These are phyloP conservation scores for Aspergillus ellipticus DNA, from an alignment of 495 filamentous ascomycete species.

Conservation along the genomic window DNA sequence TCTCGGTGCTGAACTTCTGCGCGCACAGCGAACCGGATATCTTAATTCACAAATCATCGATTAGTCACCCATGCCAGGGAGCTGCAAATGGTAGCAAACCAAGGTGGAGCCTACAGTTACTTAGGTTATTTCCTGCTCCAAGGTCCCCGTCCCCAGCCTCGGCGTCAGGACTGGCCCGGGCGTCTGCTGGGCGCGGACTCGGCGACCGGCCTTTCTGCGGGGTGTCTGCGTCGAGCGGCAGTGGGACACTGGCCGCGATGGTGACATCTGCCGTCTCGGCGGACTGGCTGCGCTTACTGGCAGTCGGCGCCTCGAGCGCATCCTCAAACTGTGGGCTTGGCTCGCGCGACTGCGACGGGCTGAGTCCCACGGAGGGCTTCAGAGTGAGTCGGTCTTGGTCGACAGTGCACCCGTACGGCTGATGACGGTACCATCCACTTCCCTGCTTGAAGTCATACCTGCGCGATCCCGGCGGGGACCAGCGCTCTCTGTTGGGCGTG, in stretches of 20 bases:
- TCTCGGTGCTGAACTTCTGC: conserved; percentile 87
- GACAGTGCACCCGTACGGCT: conserved; percentile 42
- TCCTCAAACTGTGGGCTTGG: conserved; percentile 55
- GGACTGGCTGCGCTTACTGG: conserved; percentile 22
- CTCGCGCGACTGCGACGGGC: conserved; percentile 49
- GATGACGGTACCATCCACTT: conserved; percentile 60
- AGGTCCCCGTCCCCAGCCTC: conserved; percentile 30
- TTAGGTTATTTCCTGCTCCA: conserved; percentile 41
- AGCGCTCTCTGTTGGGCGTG: conserved; percentile 36
- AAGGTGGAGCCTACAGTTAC: conserved; percentile 51
- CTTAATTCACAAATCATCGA: conserved; percentile 39
- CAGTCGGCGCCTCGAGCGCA: conserved; percentile 39
- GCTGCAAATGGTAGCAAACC: conserved; percentile 27
- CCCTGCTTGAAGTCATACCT: conserved; percentile 44
- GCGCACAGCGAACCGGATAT: conserved; percentile 79
- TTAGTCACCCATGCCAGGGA: conserved; percentile 36
- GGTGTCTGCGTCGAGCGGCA: conserved; percentile 48
- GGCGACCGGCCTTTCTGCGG: conserved; percentile 51
- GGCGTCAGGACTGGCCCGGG: conserved; percentile 22
- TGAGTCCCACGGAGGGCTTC: conserved; percentile 41
- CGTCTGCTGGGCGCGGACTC: conserved; percentile 40
- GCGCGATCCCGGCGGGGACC: conserved; percentile 59
- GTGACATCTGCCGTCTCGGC: conserved; percentile 47
- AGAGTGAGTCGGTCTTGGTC: conserved; percentile 32
- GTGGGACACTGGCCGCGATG: conserved; percentile 55